A percentile compares a stretch with the other conserved stretches of the same genome.
phyloP scores from a whole-genome alignment of 2,329 filamentous ascomycete genomes.

The Aspergillus sp. region DNA sequence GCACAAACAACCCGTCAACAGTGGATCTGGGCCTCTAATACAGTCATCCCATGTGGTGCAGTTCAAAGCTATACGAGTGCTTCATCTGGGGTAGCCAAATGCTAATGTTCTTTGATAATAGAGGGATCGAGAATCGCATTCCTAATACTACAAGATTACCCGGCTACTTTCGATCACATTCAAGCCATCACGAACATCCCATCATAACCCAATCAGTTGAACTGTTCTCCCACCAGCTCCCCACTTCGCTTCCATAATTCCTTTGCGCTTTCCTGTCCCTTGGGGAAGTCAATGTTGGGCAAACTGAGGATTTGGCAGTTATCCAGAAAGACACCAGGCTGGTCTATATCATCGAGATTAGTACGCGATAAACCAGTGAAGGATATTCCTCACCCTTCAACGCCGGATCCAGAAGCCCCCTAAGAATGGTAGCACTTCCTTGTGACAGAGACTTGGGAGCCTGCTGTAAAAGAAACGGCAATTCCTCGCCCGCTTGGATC shows the following conservation, averaged over 20 bases:
- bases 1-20: too few species aligned
- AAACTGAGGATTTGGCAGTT: slow-evolving; percentile 16
- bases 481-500: slow-evolving; percentile 12
- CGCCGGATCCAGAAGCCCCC: slow-evolving; percentile 19
- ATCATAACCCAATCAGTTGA: slow-evolving; percentile 3
- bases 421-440: slow-evolving; percentile 15
- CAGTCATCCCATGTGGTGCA: too few species aligned
- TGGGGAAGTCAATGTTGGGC: slow-evolving; percentile 21
- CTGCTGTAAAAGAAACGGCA: slow-evolving; percentile 19
- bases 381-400: slow-evolving; percentile 14
- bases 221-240: slow-evolving; percentile 21
- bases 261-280: slow-evolving; percentile 19
- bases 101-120: too few species aligned
- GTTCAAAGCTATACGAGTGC: too few species aligned
- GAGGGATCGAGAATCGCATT: too few species aligned
- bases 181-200: background rate
- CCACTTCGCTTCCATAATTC: slow-evolving; percentile 28
- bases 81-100: too few species aligned
- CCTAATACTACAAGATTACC: too few species aligned
- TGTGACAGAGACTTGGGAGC: slow-evolving; percentile 17
- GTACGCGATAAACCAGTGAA: background rate
- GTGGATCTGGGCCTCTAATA: too few species aligned
- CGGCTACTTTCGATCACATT: background rate
- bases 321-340: slow-evolving; percentile 19
- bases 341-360: slow-evolving; percentile 4